Evolutionary conservation across 306 rosid species (phyloP).

Genomic region (Lupinus albus): DNA sequence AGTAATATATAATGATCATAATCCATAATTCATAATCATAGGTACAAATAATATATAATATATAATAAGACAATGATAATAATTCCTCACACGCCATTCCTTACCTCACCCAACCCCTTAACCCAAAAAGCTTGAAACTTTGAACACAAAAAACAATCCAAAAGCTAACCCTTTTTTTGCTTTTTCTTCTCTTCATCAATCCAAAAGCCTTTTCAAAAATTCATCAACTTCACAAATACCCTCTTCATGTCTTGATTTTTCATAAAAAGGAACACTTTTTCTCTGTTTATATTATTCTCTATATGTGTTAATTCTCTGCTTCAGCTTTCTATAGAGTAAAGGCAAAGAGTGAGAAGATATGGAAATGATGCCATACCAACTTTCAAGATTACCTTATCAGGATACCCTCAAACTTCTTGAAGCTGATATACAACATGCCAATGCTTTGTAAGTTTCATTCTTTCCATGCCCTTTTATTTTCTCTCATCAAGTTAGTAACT

Average conservation of each 20-base stretch:
- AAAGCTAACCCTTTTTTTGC: not conserved
- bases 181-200: slow-evolving; percentile 27
- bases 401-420: slow-evolving; percentile 78
- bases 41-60: no score
- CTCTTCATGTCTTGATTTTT: not conserved
- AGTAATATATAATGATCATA: no score
- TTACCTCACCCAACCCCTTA: slow-evolving; percentile 46
- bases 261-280: not conserved
- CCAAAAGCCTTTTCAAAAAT: slow-evolving; percentile 21
- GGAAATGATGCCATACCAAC: slow-evolving; percentile 73
- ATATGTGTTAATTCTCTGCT: slow-evolving; percentile 10
- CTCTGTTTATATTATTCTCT: not conserved
- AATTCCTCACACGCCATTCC: slow-evolving; percentile 40
- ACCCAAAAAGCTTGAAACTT: slow-evolving; percentile 22
- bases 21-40: no score
- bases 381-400: slow-evolving; percentile 68
- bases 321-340: slow-evolving; percentile 31
- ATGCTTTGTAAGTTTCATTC: slow-evolving; percentile 70
- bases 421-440: slow-evolving; percentile 92
- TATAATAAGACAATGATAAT: no score
- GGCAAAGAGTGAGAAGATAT: slow-evolving; percentile 40
- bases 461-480: not conserved
- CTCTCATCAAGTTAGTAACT: not conserved
- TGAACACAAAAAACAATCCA: not conserved
- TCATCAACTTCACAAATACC: slow-evolving; percentile 22